phyloP scores from a whole-genome alignment of 2,329 filamentous ascomycete genomes.

The Nothopassalora personata region DNA sequence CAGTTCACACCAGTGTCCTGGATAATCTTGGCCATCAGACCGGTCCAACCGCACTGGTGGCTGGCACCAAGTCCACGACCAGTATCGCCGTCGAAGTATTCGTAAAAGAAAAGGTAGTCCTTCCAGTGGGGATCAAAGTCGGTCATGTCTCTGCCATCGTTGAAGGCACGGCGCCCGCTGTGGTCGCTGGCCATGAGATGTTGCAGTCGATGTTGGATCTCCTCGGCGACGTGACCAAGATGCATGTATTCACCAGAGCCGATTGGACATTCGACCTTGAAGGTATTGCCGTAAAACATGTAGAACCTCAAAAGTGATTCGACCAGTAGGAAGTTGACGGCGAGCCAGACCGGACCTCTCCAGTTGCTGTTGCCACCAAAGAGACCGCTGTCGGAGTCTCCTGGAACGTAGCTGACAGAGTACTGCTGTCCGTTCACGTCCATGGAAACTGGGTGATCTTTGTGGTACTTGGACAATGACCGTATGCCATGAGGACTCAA shows the following conservation, averaged over 20 bases:
- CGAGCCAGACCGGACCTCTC: conserved; percentile 91
- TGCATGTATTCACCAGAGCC: conserved; percentile 95
- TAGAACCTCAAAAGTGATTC: conserved; percentile 94
- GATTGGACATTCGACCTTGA: conserved; percentile 89
- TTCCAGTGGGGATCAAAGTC: conserved; percentile 93
- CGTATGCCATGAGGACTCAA: conserved; percentile 84
- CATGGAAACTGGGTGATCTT: conserved; percentile 88
- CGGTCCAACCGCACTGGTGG: conserved; percentile 96
- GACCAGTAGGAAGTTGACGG: conserved; percentile 89
- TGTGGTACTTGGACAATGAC: conserved; percentile 86
- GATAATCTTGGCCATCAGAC: conserved; percentile 91
- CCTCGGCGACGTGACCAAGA: conserved; percentile 86
- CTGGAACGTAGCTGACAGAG: conserved; percentile 81
- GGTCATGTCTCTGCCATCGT: conserved; percentile 74
- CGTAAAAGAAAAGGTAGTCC: conserved; percentile 91
- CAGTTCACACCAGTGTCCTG: conserved; percentile 92
- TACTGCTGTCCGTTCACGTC: conserved; percentile 89
- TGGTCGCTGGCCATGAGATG: conserved; percentile 83
- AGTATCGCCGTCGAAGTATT: conserved; percentile 92
- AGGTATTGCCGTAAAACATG: conserved; percentile 85
- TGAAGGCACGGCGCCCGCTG: conserved; percentile 81
- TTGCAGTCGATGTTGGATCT: conserved; percentile 89
- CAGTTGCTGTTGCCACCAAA: conserved; percentile 98
- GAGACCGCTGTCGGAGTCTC: conserved; percentile 91
- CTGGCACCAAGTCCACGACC: conserved; percentile 85